phyloP scores from a whole-genome alignment of 345 rosid species.

The Eucalyptus microcorys region DNA sequence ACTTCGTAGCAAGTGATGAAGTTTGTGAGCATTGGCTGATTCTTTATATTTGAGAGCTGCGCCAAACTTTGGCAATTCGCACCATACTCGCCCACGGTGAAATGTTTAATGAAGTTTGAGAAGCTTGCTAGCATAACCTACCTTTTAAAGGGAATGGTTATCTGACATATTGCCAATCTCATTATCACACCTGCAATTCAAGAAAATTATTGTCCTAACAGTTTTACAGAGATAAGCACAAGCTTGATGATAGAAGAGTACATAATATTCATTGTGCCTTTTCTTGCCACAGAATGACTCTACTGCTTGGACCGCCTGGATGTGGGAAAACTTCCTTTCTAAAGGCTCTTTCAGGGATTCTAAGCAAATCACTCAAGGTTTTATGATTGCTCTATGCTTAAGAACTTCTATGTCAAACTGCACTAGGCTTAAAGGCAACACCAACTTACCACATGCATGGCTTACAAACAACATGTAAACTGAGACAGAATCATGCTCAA shows the following conservation, averaged over 20 bases:
- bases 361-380: constrained; percentile 41
- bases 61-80: background rate
- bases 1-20: background rate
- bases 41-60: background rate
- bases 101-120: background rate
- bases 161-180: background rate
- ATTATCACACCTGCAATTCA: background rate
- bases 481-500: background rate
- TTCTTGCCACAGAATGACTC: constrained; percentile 33
- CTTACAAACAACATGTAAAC: background rate
- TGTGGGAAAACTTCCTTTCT: constrained; percentile 68
- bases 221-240: background rate
- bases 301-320: constrained; percentile 79
- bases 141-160: background rate
- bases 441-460: background rate
- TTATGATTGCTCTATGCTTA: background rate
- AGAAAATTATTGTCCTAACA: background rate
- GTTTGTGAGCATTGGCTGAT: background rate
- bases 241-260: background rate
- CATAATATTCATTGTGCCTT: background rate
- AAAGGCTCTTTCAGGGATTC: constrained; percentile 59
- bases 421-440: background rate
- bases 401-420: background rate
- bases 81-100: background rate
- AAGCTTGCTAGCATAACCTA: background rate